phyloP scores from a whole-genome alignment of 2,329 filamentous ascomycete genomes.

The Diaporthe ilicicola region DNA sequence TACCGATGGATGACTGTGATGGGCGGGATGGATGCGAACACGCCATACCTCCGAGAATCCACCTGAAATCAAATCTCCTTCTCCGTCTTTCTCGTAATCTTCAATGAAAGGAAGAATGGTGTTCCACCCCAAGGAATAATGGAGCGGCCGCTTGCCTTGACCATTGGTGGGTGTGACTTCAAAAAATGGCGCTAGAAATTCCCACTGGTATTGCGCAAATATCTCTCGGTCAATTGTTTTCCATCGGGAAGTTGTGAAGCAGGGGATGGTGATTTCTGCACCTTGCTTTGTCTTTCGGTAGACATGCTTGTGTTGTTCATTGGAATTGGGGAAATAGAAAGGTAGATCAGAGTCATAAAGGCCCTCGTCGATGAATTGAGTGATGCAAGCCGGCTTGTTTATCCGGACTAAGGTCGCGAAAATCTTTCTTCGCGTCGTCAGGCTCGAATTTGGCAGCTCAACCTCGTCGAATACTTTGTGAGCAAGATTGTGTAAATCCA shows the following conservation, averaged over 20 bases:
- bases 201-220: conserved; percentile 23
- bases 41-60: conserved; percentile 21
- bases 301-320: background rate
- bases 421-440: conserved; percentile 13
- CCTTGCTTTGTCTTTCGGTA: background rate
- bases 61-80: background rate
- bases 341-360: conserved; percentile 19
- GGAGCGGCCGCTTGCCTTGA: background rate
- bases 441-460: background rate
- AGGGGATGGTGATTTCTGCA: background rate
- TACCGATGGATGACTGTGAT: conserved; percentile 13
- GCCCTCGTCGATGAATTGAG: background rate
- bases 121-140: background rate
- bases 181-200: conserved; percentile 17
- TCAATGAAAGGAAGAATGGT: conserved; percentile 16
- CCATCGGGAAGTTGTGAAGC: background rate
- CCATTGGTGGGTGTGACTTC: background rate
- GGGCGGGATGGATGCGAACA: conserved; percentile 21
- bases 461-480: background rate
- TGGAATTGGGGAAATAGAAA: background rate
- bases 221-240: background rate
- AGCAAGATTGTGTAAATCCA: background rate
- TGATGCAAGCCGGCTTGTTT: background rate
- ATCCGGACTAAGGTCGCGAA: conserved; percentile 14
- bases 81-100: background rate